Percentiles rank a stretch among this genome's conserved stretches.
Evolutionary conservation across 352 stramenopile genomes (phyloP).

Genomic region (Pythium volutum): DNA sequence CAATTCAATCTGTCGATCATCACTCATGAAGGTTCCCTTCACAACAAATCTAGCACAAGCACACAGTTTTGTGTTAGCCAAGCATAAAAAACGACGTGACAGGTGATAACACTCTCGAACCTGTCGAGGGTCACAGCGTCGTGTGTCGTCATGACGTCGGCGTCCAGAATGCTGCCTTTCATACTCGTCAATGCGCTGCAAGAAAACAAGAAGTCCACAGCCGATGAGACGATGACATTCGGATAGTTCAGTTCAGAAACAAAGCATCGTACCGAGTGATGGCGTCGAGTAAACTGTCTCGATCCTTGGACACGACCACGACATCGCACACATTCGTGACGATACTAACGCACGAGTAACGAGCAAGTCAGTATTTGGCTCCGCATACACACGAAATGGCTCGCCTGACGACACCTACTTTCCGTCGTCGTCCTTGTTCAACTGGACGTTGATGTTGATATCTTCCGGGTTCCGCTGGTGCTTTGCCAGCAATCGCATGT

Average conservation of each 20-base stretch:
- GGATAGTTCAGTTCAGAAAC: no score
- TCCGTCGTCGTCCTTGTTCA: constrained; percentile 86
- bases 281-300: constrained; percentile 75
- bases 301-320: constrained; percentile 73
- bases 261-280: constrained; percentile 45
- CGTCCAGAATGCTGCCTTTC: constrained; percentile 85
- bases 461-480: constrained; percentile 78
- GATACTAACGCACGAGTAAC: constrained; percentile 33
- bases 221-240: no score
- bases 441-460: constrained; percentile 78
- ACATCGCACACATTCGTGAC: constrained; percentile 79
- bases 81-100: background rate
- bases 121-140: constrained; percentile 73
- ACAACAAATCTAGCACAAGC: constrained; percentile 62
- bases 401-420: constrained; percentile 39
- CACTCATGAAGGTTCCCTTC: constrained; percentile 75
- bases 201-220: background rate
- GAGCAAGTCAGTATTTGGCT: background rate
- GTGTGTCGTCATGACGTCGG: constrained; percentile 83
- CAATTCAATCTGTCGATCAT: constrained; percentile 70
- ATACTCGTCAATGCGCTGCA: constrained; percentile 65
- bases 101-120: constrained; percentile 9
- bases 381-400: background rate
- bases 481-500: constrained; percentile 82
- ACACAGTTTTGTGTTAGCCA: background rate